These are phyloP conservation scores for Davidsoniella neocaledoniae DNA, from an alignment of 2,329 filamentous ascomycete genomes.

Conservation along the genomic window DNA sequence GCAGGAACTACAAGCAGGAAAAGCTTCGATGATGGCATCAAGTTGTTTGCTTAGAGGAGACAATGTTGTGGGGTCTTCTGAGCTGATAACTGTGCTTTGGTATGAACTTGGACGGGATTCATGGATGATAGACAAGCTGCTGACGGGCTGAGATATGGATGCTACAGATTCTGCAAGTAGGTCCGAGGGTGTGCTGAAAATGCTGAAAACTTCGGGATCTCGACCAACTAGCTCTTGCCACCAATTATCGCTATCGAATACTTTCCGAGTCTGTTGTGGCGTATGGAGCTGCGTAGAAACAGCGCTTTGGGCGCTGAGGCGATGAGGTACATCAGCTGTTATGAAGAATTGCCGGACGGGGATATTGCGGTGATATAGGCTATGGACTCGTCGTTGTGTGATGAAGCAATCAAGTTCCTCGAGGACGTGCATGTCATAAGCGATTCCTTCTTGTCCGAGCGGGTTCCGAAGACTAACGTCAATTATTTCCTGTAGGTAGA, in stretches of 20 bases:
- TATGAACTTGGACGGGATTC: no score
- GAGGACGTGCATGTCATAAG: constrained; percentile 10
- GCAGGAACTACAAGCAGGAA: constrained; percentile 13
- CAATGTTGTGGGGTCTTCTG: no score
- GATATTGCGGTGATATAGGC: constrained; percentile 13
- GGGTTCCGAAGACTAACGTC: constrained; percentile 12
- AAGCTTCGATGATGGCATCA: neutral
- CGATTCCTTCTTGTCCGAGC: constrained; percentile 6
- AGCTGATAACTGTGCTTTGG: no score
- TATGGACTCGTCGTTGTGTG: constrained; percentile 13
- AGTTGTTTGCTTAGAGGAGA: neutral
- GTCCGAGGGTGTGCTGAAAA: neutral
- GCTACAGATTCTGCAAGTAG: no score
- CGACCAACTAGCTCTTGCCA: constrained; percentile 12
- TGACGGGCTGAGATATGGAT: no score
- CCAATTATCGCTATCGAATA: constrained; percentile 11
- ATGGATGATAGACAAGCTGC: no score
- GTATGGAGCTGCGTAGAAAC: no score
- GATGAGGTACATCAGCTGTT: neutral
- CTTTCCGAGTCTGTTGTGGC: no score
- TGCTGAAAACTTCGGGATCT: constrained; percentile 7
- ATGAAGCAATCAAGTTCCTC: constrained; percentile 13
- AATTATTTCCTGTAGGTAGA: constrained; percentile 13
- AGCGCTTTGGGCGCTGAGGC: no score
- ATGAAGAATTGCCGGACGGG: constrained; percentile 1